phyloP scores from a whole-genome alignment of 495 filamentous ascomycete genomes.

The Daldinia decipiens region DNA sequence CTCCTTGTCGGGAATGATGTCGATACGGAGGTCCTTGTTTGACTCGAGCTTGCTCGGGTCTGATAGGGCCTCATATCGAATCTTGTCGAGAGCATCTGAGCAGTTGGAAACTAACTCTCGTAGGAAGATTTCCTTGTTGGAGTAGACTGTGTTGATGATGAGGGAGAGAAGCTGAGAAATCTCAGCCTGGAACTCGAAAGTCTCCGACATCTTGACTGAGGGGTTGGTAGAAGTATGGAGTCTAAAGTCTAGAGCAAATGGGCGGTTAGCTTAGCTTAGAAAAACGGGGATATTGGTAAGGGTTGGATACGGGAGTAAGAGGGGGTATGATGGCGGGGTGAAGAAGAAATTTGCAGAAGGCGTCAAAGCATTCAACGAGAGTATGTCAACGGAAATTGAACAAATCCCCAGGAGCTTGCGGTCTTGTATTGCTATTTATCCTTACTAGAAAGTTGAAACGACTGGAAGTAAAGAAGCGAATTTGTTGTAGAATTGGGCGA shows the following conservation, averaged over 20 bases:
- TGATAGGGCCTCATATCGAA: slow-evolving; percentile 96
- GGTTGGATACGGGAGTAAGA: neutral
- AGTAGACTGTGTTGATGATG: slow-evolving; percentile 99
- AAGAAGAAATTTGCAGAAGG: slow-evolving; percentile 8
- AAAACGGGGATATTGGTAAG: neutral
- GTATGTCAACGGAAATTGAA: neutral
- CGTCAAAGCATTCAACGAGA: neutral
- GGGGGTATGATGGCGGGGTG: slow-evolving; percentile 14
- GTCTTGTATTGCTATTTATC: neutral
- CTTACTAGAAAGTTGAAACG: neutral
- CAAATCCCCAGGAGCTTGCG: neutral
- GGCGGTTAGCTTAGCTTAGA: slow-evolving; percentile 15
- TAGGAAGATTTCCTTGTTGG: slow-evolving; percentile 99
- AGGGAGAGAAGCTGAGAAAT: slow-evolving; percentile 99
- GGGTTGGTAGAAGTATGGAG: slow-evolving; percentile 40
- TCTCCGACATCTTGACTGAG: slow-evolving; percentile 80
- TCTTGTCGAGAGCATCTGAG: slow-evolving; percentile 99
- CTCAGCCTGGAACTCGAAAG: slow-evolving; percentile 99
- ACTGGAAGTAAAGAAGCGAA: neutral
- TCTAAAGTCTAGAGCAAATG: slow-evolving; percentile 12
- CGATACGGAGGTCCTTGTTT: slow-evolving; percentile 96
- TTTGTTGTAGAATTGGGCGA: neutral
- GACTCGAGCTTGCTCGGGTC: slow-evolving; percentile 96
- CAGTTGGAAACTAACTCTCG: slow-evolving; percentile 97
- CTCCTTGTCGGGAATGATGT: slow-evolving; percentile 97